These are phyloP conservation scores for Pseudogymnoascus sp. DNA, from an alignment of 2,329 filamentous ascomycete species.

Conservation along the genomic window DNA sequence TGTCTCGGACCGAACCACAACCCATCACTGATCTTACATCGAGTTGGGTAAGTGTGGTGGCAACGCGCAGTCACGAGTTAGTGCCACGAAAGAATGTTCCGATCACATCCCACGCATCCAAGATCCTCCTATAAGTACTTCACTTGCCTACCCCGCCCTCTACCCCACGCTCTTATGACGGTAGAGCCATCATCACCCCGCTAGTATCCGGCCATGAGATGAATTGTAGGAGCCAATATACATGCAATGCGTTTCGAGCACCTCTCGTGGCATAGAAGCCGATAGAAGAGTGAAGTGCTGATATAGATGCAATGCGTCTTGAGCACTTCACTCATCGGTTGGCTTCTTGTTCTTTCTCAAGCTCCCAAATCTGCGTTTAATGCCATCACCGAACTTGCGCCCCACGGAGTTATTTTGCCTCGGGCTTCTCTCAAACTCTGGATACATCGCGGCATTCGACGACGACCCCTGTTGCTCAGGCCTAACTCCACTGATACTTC, in stretches of 20 bases:
- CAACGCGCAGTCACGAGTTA: neutral
- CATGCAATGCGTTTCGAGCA: neutral
- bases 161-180: neutral
- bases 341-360: slow-evolving; percentile 38
- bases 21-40: neutral
- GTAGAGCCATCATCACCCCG: neutral
- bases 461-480: neutral
- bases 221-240: neutral
- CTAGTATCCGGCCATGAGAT: neutral
- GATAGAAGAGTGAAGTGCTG: neutral
- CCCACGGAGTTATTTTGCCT: slow-evolving; percentile 31
- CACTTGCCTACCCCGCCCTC: neutral
- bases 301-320: neutral
- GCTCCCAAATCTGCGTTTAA: slow-evolving; percentile 47
- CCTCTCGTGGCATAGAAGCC: neutral
- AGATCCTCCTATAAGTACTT: neutral
- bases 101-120: neutral
- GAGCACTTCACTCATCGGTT: neutral
- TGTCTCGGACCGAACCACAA: neutral
- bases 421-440: slow-evolving; percentile 15
- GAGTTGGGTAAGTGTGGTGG: neutral
- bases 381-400: slow-evolving; percentile 37
- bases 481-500: slow-evolving; percentile 36
- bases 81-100: neutral
- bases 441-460: slow-evolving; percentile 4